Conservation (phyloP, 75 land plant genomes). For the Pinus albicaulis region DNA sequence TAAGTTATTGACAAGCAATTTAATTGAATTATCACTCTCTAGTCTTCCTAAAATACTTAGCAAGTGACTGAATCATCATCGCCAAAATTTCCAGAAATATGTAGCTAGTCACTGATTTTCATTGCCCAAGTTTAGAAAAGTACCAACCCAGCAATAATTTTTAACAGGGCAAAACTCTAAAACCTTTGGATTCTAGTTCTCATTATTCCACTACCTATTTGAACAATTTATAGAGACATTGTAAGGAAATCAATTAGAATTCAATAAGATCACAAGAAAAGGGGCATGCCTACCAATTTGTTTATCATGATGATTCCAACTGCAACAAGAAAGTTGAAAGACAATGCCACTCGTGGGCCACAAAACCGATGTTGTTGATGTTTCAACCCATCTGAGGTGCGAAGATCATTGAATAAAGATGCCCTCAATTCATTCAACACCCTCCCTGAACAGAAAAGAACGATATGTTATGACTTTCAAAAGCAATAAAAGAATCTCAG, state of each 20-base stretch:
- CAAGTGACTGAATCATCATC: not conserved
- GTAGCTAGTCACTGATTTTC: not conserved
- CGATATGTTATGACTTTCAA: not conserved
- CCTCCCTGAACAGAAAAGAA: conserved; percentile 27
- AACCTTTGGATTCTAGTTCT: not conserved
- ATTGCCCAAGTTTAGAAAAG: no score
- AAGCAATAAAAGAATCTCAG: not conserved
- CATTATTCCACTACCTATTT: not conserved
- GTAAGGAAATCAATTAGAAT: not conserved
- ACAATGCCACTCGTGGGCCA: conserved; percentile 69
- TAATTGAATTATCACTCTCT: not conserved
- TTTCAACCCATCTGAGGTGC: conserved; percentile 73
- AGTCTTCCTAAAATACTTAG: not conserved
- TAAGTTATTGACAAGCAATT: not conserved
- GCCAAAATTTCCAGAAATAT: not conserved
- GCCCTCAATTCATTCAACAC: conserved; percentile 57
- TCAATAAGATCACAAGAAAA: not conserved
- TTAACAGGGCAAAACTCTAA: not conserved
- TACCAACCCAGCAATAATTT: not conserved
- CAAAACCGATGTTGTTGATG: conserved; percentile 74
- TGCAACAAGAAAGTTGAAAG: conserved; percentile 83
- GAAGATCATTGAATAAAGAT: conserved; percentile 55
- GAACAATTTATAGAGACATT: not conserved
- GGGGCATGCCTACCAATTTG: conserved; percentile 54
- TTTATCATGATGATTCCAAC: conserved; percentile 82